Evolutionary conservation across 2,329 filamentous ascomycete genomes (phyloP).

Genomic region (Penicillium sp.): DNA sequence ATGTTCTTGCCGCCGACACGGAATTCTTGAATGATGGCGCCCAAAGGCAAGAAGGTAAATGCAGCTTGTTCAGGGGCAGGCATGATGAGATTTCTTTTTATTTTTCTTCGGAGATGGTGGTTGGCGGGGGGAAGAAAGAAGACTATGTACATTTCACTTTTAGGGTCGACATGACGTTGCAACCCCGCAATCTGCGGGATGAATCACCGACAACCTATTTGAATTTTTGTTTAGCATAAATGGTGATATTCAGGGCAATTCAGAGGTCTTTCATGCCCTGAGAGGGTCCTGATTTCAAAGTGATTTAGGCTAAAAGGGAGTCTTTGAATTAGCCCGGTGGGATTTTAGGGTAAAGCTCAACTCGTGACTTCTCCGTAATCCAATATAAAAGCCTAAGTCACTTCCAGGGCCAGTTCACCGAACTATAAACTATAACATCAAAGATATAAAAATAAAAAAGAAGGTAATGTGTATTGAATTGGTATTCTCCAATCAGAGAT

Average conservation of each 20-base stretch:
- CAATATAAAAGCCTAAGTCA: neutral
- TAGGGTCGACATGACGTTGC: constrained; percentile 17
- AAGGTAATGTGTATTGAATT: neutral
- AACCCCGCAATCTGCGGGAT: constrained; percentile 24
- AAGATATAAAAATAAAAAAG: too few relatives aligned
- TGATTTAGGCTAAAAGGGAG: constrained; percentile 1
- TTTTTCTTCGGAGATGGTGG: neutral
- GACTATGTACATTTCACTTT: neutral
- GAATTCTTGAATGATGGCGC: constrained; percentile 63
- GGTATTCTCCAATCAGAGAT: neutral
- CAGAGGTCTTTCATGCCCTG: neutral
- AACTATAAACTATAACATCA: neutral
- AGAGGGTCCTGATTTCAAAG: neutral
- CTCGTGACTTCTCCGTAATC: neutral
- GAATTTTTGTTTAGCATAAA: constrained; percentile 9
- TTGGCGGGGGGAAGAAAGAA: neutral
- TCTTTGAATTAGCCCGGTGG: neutral
- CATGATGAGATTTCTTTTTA: constrained; percentile 11
- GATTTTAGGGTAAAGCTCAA: neutral
- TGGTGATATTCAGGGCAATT: neutral
- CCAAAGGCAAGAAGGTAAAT: constrained; percentile 47
- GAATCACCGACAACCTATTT: constrained; percentile 7
- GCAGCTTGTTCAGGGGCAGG: constrained; percentile 30
- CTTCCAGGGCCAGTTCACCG: too few relatives aligned
- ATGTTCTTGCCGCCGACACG: constrained; percentile 77